phyloP scores from a whole-genome alignment of 306 rosid genomes.

The Pachyrhizus erosus region DNA sequence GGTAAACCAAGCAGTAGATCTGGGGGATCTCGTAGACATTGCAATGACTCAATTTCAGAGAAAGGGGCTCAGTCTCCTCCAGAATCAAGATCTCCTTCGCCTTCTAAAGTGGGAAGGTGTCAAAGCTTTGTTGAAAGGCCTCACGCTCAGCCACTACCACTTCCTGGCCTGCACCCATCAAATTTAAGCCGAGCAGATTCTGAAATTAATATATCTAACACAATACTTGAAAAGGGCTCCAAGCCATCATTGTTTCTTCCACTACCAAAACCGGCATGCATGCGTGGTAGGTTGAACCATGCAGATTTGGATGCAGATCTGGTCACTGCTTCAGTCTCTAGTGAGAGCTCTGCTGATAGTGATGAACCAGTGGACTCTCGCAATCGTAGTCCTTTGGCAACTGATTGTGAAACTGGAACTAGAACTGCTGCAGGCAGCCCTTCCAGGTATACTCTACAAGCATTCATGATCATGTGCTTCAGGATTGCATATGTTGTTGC shows the following conservation, averaged over 20 bases:
- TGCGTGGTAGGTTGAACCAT: constrained; percentile 60
- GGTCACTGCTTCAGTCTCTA: constrained; percentile 69
- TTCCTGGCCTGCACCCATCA: constrained; percentile 65
- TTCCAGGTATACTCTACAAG: constrained; percentile 64
- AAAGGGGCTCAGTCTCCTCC: constrained; percentile 75
- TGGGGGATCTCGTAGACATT: constrained; percentile 61
- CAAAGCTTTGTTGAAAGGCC: constrained; percentile 90
- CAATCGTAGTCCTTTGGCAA: constrained; percentile 71
- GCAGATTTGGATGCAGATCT: constrained; percentile 75
- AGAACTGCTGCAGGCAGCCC: constrained; percentile 72
- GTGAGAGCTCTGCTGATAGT: constrained; percentile 74
- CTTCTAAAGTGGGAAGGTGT: constrained; percentile 85
- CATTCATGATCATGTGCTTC: constrained; percentile 6
- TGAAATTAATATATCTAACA: constrained; percentile 62
- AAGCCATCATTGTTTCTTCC: constrained; percentile 64
- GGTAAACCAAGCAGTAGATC: constrained; percentile 61
- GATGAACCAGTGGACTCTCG: constrained; percentile 75
- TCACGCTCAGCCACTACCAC: constrained; percentile 88
- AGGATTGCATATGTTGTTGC: constrained; percentile 26
- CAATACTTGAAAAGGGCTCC: constrained; percentile 61
- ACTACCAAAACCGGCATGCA: constrained; percentile 77
- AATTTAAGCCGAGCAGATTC: constrained; percentile 71
- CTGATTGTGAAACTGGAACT: constrained; percentile 70
- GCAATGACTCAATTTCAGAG: constrained; percentile 82
- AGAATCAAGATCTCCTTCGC: constrained; percentile 83